These are phyloP conservation scores for Asterionellopsis glacialis DNA, from an alignment of 108 stramenopile genomes.

Conservation along the genomic window DNA sequence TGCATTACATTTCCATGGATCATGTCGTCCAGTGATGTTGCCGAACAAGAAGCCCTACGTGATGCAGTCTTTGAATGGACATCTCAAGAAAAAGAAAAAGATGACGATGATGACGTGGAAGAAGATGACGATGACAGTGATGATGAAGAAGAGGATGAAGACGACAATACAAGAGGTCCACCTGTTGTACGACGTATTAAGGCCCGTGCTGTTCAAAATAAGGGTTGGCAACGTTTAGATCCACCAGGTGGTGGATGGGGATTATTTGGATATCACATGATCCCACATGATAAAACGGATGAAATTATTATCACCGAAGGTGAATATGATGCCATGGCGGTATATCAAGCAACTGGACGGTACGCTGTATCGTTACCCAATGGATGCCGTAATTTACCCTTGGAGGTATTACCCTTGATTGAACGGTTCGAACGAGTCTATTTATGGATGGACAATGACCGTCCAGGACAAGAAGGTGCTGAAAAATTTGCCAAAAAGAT, in stretches of 20 bases:
- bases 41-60: constrained; percentile 48
- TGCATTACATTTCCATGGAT: constrained; percentile 95
- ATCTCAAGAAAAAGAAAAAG: not conserved
- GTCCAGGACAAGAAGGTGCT: constrained; percentile 81
- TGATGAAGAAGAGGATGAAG: constrained; percentile 11
- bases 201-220: constrained; percentile 73
- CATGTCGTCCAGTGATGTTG: constrained; percentile 57
- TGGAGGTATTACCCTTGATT: constrained; percentile 83
- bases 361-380: constrained; percentile 86
- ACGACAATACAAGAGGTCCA: not conserved
- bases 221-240: constrained; percentile 73
- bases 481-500: constrained; percentile 88
- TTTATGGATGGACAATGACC: constrained; percentile 97
- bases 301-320: constrained; percentile 94
- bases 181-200: constrained; percentile 78
- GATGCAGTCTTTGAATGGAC: constrained; percentile 26
- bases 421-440: constrained; percentile 90
- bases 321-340: constrained; percentile 99
- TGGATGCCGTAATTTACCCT: constrained; percentile 87
- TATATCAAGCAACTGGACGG: constrained; percentile 88
- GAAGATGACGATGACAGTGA: constrained; percentile 3
- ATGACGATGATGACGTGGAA: constrained; percentile 20
- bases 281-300: constrained; percentile 53
- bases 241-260: constrained; percentile 92
- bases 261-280: constrained; percentile 93